Evolutionary conservation across 2,329 filamentous ascomycete species (phyloP).

Genomic region (Fusarium anguioides): DNA sequence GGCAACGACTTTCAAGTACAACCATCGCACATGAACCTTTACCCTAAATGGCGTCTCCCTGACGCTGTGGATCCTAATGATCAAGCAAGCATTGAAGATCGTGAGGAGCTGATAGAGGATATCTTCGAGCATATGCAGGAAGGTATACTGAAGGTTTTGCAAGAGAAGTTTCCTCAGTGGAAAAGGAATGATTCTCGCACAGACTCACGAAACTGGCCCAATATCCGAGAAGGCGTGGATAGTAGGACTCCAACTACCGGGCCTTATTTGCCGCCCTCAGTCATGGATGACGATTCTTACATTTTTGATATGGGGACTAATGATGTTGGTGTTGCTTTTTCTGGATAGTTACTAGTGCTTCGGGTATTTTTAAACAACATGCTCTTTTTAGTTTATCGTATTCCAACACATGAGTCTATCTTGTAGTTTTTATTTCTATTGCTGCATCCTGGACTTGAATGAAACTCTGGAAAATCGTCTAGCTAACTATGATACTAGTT

Average conservation of each 20-base stretch:
- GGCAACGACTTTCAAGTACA: constrained; percentile 9
- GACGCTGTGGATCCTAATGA: background rate
- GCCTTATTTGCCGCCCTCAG: background rate
- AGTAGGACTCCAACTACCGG: background rate
- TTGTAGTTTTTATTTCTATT: no score
- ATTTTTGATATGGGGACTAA: background rate
- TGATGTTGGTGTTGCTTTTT: background rate
- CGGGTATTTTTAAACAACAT: no score
- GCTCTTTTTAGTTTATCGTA: no score
- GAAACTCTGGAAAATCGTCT: no score
- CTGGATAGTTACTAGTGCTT: background rate
- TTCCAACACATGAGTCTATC: no score
- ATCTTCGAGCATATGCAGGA: constrained; percentile 5
- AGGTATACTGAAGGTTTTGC: background rate
- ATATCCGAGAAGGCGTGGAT: background rate
- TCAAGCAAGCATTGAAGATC: background rate
- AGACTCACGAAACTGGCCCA: background rate
- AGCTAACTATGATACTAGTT: no score
- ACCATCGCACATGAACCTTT: constrained; percentile 4
- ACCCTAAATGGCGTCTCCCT: constrained; percentile 3
- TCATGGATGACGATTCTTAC: background rate
- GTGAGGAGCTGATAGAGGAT: background rate
- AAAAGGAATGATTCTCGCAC: constrained; percentile 7
- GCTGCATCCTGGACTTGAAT: no score
- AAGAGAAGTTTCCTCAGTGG: background rate